A percentile compares a stretch with the other conserved stretches of the same genome.
Evolutionary conservation across 192 early-diverging fungal genomes (phyloP).

Genomic region (Coemansia furcata): DNA sequence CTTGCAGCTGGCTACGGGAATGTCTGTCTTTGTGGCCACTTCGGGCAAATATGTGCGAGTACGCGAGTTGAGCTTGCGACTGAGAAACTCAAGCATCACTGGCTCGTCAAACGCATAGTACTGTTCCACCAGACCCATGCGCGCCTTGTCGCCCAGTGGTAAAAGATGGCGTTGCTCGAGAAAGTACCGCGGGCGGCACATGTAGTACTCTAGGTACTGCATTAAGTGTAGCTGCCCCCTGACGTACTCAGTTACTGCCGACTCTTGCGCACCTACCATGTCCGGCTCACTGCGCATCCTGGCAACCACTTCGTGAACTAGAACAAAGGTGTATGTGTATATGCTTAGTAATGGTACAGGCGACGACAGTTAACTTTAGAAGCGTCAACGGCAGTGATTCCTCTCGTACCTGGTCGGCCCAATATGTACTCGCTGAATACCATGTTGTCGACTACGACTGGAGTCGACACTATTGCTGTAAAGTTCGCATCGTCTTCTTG

Average conservation of each 20-base stretch:
- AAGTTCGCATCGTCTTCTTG: slow-evolving; percentile 23
- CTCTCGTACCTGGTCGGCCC: slow-evolving; percentile 14
- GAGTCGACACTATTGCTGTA: slow-evolving; percentile 25
- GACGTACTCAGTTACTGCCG: slow-evolving; percentile 20
- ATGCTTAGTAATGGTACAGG: background rate
- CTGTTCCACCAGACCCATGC: slow-evolving; percentile 14
- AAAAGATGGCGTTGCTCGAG: slow-evolving; percentile 22
- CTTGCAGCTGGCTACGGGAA: slow-evolving; percentile 22
- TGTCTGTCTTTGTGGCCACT: slow-evolving; percentile 13
- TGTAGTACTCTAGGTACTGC: slow-evolving; percentile 26
- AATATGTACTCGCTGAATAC: slow-evolving; percentile 22
- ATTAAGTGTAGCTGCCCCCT: slow-evolving; percentile 24
- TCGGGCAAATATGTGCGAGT: slow-evolving; percentile 25
- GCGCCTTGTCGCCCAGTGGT: slow-evolving; percentile 17
- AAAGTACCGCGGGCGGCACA: slow-evolving; percentile 27
- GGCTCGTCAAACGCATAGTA: slow-evolving; percentile 31
- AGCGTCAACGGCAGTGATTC: background rate
- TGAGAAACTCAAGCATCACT: slow-evolving; percentile 24
- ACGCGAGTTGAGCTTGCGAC: slow-evolving; percentile 32
- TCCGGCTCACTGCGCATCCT: slow-evolving; percentile 16
- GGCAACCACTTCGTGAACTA: slow-evolving; percentile 15
- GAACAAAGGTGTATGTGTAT: background rate
- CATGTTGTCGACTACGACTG: slow-evolving; percentile 15
- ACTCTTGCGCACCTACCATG: slow-evolving; percentile 12
- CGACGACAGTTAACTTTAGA: background rate